A percentile compares a stretch with the other conserved stretches of the same genome.
Evolutionary conservation across 2,329 filamentous ascomycete species (phyloP).

Genomic region (Xylariaceae sp.): DNA sequence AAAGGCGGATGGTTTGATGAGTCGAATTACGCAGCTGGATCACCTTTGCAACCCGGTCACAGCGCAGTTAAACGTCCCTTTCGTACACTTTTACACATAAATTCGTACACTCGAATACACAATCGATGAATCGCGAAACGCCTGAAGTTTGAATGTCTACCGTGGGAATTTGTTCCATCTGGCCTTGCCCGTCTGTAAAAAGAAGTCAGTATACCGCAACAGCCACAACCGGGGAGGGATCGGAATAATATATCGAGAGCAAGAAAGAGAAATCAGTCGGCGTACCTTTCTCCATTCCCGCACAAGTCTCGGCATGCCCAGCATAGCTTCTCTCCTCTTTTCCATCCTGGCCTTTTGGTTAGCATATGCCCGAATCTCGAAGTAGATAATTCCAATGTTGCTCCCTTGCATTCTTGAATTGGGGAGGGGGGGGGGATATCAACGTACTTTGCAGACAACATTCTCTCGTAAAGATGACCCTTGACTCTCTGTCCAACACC

Average conservation of each 20-base stretch:
- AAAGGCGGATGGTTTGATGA: neutral
- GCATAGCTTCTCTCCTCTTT: constrained; percentile 84
- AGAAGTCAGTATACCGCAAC: constrained; percentile 33
- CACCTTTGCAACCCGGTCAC: constrained; percentile 2
- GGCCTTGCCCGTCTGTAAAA: constrained; percentile 48
- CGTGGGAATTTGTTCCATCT: constrained; percentile 57
- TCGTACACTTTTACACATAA: constrained; percentile 26
- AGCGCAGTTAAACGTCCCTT: constrained; percentile 5
- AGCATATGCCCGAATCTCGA: constrained; percentile 26
- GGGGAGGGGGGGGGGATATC: neutral
- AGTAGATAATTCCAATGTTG: neutral
- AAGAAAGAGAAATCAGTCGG: constrained; percentile 15
- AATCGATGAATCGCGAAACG: constrained; percentile 12
- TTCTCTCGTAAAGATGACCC: constrained; percentile 90
- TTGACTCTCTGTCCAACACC: constrained; percentile 91
- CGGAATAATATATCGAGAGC: neutral
- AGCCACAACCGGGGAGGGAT: neutral
- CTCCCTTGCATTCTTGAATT: neutral
- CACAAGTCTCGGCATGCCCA: constrained; percentile 90
- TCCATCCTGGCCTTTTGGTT: constrained; percentile 60
- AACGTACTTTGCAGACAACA: constrained; percentile 67
- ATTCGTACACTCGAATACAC: constrained; percentile 29
- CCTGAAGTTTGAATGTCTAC: constrained; percentile 35
- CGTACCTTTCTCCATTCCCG: constrained; percentile 87
- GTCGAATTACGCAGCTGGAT: neutral